Conservation (phyloP, 768 basidiomycete species). For the Infundibulicybe gibba region DNA sequence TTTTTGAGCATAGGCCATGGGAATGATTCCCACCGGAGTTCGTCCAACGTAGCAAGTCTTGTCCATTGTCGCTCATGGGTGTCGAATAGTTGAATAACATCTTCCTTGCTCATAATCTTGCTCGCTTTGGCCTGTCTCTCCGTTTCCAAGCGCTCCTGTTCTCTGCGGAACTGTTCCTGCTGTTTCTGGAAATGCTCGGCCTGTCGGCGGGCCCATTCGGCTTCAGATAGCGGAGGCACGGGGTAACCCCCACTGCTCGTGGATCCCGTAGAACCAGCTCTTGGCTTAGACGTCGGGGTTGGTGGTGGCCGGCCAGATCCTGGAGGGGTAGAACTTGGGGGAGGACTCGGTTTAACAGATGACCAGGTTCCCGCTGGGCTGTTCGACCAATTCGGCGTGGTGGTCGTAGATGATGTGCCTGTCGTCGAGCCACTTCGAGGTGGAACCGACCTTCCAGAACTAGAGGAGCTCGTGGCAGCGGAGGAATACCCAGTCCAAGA, state of each 20-base stretch:
- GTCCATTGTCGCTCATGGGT: slow-evolving; percentile 63
- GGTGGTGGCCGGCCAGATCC: slow-evolving; percentile 21
- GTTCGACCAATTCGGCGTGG: neutral
- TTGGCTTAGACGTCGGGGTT: slow-evolving; percentile 18
- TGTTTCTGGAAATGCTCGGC: slow-evolving; percentile 61
- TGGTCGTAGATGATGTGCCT: neutral
- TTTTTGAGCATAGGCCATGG: slow-evolving; percentile 68
- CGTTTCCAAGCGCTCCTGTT: slow-evolving; percentile 53
- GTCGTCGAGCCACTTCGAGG: neutral
- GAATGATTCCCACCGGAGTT: slow-evolving; percentile 61
- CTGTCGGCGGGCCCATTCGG: slow-evolving; percentile 62
- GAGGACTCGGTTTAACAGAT: too few species aligned
- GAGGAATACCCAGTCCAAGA: neutral
- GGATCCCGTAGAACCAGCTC: slow-evolving; percentile 30
- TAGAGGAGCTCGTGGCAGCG: slow-evolving; percentile 15
- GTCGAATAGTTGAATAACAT: slow-evolving; percentile 52
- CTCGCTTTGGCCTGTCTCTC: slow-evolving; percentile 49
- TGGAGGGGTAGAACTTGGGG: slow-evolving; percentile 14
- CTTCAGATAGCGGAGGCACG: slow-evolving; percentile 28
- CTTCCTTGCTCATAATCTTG: slow-evolving; percentile 52
- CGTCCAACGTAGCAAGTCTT: slow-evolving; percentile 33
- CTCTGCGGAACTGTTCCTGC: slow-evolving; percentile 65
- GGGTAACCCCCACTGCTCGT: slow-evolving; percentile 17
- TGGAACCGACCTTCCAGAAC: slow-evolving; percentile 3
- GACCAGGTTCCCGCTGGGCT: neutral